Conservation (phyloP, 106 monocot species). For the Acanthochlamys bracteata region DNA sequence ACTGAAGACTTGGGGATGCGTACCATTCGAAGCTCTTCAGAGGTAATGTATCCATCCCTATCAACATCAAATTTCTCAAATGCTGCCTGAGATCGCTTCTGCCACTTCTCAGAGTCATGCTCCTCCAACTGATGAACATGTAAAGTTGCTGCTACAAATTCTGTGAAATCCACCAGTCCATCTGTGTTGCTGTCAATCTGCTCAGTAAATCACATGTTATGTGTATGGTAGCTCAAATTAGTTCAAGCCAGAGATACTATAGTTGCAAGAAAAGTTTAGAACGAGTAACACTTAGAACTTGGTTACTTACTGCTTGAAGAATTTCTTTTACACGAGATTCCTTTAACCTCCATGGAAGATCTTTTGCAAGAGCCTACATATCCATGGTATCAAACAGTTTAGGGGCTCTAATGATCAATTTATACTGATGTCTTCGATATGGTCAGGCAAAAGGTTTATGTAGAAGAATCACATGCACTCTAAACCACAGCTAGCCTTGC, state of each 20-base stretch:
- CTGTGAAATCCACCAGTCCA: constrained; percentile 85
- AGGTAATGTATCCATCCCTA: constrained; percentile 83
- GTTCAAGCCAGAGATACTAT: not conserved
- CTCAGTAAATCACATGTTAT: not conserved
- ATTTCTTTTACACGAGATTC: constrained; percentile 72
- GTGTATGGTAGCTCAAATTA: not conserved
- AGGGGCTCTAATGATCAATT: not conserved
- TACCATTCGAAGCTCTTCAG: constrained; percentile 91
- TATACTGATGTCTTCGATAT: too few relatives aligned
- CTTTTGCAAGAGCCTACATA: constrained; percentile 72
- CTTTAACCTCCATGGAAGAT: constrained; percentile 81
- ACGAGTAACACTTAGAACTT: not conserved
- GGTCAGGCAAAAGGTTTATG: too few relatives aligned
- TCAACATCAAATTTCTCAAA: constrained; percentile 91
- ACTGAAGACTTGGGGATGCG: not conserved
- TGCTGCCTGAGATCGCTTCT: constrained; percentile 54
- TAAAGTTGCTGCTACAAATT: constrained; percentile 87
- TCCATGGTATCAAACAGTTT: not conserved
- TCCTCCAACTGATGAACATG: constrained; percentile 84
- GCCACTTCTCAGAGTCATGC: constrained; percentile 73
- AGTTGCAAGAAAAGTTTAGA: not conserved
- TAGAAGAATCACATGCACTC: too few relatives aligned
- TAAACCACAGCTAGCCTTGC: too few relatives aligned
- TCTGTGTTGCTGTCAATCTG: constrained; percentile 97
- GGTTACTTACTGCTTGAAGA: constrained; percentile 57